phyloP scores from a whole-genome alignment of 305 asterid species.

The Fraxinus sp. region DNA sequence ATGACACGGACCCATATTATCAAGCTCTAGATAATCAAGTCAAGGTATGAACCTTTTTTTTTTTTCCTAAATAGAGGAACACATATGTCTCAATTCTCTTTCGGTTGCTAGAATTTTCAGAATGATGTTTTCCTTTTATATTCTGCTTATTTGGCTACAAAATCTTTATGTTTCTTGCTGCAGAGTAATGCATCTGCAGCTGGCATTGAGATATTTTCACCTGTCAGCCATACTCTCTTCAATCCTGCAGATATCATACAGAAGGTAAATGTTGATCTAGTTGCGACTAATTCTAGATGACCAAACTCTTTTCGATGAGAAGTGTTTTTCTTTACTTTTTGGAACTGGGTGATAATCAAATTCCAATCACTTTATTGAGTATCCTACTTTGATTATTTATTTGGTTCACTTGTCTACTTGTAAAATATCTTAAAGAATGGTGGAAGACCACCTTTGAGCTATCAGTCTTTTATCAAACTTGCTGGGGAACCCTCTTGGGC shows the following conservation, averaged over 20 bases:
- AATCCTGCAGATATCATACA: conserved; percentile 73
- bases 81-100: background rate
- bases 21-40: conserved; percentile 65
- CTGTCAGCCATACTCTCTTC: conserved; percentile 90
- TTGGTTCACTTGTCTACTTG: conserved; percentile 4
- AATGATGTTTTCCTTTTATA: background rate
- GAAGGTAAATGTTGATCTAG: conserved; percentile 47
- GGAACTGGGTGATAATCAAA: conserved; percentile 4
- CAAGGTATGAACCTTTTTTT: conserved; percentile 37
- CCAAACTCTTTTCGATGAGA: background rate
- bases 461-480: conserved; percentile 81
- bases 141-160: conserved; percentile 8
- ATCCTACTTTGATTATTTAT: background rate
- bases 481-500: conserved; percentile 89
- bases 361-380: background rate
- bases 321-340: background rate
- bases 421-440: conserved; percentile 54
- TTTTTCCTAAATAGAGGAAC: background rate
- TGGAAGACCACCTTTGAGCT: conserved; percentile 82
- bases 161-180: conserved; percentile 18
- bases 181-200: conserved; percentile 61
- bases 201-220: conserved; percentile 72
- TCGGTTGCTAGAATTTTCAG: background rate
- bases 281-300: background rate
- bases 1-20: conserved; percentile 88